These are phyloP conservation scores for Botryosphaeria agaves DNA, from an alignment of 2,329 filamentous ascomycete species.

Conservation along the genomic window DNA sequence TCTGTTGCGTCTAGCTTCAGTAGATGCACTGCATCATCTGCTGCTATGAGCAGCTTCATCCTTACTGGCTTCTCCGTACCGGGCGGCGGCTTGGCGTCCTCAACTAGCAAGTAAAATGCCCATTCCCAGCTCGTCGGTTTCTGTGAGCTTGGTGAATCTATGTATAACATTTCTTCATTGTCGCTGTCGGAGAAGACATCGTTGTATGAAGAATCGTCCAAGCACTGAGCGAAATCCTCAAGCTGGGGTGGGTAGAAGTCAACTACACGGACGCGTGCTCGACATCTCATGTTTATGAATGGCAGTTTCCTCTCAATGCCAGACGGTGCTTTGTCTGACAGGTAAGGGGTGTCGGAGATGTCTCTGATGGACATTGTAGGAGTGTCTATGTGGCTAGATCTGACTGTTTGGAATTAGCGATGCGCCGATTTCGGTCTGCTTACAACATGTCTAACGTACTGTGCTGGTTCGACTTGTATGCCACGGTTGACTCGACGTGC, in stretches of 20 bases:
- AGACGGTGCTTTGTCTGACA: conserved; percentile 28
- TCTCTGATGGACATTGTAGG: conserved; percentile 22
- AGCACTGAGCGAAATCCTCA: conserved; percentile 46
- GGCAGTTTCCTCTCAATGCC: conserved; percentile 37
- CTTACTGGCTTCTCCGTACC: conserved; percentile 20
- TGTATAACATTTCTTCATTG: conserved; percentile 13
- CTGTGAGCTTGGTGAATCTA: conserved; percentile 8
- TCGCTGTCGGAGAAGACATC: conserved; percentile 12
- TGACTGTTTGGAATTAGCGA: no score
- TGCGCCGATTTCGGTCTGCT: not conserved
- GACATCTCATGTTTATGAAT: conserved; percentile 59
- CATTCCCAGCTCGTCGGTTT: conserved; percentile 49
- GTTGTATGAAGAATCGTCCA: conserved; percentile 18
- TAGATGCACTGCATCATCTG: conserved; percentile 36
- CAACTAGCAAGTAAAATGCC: conserved; percentile 64
- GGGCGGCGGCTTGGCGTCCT: conserved; percentile 38
- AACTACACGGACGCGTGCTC: conserved; percentile 54
- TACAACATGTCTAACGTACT: not conserved
- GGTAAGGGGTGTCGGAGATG: conserved; percentile 29
- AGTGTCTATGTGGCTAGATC: no score
- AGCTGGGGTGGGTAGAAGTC: conserved; percentile 60
- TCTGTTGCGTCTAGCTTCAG: conserved; percentile 36
- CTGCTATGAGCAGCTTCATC: conserved; percentile 54
- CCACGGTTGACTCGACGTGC: conserved; percentile 8
- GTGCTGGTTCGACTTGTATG: not conserved